phyloP scores from a whole-genome alignment of 1,284 basidiomycete species.

The Naganishia liquefaciens region DNA sequence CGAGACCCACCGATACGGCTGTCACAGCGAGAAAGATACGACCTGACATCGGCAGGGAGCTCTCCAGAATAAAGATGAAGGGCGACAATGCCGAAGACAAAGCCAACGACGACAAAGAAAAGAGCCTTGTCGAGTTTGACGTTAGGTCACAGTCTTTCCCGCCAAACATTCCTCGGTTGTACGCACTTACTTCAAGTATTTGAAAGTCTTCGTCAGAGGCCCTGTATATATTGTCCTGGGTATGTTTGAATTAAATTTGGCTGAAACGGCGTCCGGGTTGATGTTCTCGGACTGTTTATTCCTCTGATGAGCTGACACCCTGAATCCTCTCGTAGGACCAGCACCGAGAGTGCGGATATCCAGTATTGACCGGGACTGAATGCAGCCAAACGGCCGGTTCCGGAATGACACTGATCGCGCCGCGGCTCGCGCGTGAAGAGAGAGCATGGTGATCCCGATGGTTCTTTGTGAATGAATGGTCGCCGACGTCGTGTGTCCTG shows the following conservation, averaged over 20 bases:
- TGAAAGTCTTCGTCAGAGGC: slow-evolving; percentile 34
- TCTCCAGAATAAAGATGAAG: slow-evolving; percentile 77
- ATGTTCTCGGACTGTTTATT: background rate
- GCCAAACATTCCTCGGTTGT: background rate
- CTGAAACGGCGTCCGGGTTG: background rate
- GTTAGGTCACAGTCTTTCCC: background rate
- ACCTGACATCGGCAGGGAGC: slow-evolving; percentile 67
- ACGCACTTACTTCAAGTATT: slow-evolving; percentile 34
- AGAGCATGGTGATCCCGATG: too few relatives aligned
- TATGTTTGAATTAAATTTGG: slow-evolving; percentile 18
- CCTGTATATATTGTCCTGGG: slow-evolving; percentile 32
- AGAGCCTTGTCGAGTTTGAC: slow-evolving; percentile 64
- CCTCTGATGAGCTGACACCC: background rate
- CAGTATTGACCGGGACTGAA: background rate
- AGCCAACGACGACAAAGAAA: slow-evolving; percentile 74
- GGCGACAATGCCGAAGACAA: slow-evolving; percentile 72
- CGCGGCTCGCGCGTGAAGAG: background rate
- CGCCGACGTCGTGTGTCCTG: too few relatives aligned
- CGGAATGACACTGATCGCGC: background rate
- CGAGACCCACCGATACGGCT: slow-evolving; percentile 67
- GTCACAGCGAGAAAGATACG: slow-evolving; percentile 69
- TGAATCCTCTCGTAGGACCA: background rate
- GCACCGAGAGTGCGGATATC: background rate
- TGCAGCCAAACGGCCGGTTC: background rate
- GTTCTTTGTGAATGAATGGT: too few relatives aligned